These are phyloP conservation scores for Aureobasidium vineae DNA, from an alignment of 2,329 filamentous ascomycete genomes.

Conservation along the genomic window DNA sequence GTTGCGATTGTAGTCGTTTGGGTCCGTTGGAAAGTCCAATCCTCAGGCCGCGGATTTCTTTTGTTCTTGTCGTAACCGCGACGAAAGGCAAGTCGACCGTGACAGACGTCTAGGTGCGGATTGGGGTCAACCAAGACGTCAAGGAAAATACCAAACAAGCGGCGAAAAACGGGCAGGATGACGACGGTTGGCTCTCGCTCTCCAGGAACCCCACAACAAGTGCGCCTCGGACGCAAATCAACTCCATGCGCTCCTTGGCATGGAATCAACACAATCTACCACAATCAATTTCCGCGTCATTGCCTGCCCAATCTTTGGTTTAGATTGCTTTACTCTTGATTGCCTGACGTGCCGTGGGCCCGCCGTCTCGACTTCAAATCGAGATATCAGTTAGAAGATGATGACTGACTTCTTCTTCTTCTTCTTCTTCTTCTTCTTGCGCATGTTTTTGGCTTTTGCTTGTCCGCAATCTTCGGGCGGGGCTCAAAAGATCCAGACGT, in stretches of 20 bases:
- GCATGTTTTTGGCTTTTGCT: conserved; percentile 5
- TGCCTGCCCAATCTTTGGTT: not conserved
- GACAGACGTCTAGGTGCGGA: not conserved
- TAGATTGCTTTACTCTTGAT: too few species aligned
- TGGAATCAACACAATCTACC: conserved; percentile 4
- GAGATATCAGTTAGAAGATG: not conserved
- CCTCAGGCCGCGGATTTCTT: not conserved
- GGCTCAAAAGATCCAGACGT: not conserved
- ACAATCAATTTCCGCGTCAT: conserved; percentile 12
- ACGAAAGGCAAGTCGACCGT: not conserved
- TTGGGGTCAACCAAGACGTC: not conserved
- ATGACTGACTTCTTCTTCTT: too few species aligned
- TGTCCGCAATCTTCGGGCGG: conserved; percentile 13
- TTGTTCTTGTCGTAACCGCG: not conserved
- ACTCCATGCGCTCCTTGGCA: not conserved
- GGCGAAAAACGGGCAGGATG: conserved; percentile 17
- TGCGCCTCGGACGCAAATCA: conserved; percentile 8
- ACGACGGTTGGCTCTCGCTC: conserved; percentile 4
- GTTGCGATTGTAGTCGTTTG: not conserved
- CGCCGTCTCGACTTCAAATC: not conserved
- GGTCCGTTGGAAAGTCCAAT: not conserved
- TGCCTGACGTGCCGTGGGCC: not conserved
- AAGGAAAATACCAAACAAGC: conserved; percentile 14
- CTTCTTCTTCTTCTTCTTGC: not conserved
- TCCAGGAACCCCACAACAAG: conserved; percentile 14